phyloP scores from a whole-genome alignment of 805 yeast genomes.

The Sungouiella blattae region DNA sequence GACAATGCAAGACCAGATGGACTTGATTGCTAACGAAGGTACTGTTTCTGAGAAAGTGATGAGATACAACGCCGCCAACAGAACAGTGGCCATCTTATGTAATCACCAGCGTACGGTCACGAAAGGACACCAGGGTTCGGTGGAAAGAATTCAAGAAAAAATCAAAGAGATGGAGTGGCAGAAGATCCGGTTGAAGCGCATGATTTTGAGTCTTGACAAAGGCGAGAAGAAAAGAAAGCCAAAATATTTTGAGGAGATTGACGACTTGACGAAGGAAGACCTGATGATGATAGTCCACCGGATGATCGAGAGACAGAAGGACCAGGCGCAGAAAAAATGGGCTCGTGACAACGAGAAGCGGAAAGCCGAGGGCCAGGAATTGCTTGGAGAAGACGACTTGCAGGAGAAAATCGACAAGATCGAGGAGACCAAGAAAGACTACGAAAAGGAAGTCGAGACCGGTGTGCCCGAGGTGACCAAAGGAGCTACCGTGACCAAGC shows the following conservation, averaged over 20 bases:
- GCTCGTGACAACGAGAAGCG: slow-evolving; percentile 75
- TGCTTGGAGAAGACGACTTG: slow-evolving; percentile 52
- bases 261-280: slow-evolving; percentile 63
- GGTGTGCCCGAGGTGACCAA: slow-evolving; percentile 56
- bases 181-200: slow-evolving; percentile 66
- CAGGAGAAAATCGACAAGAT: slow-evolving; percentile 56
- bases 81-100: slow-evolving; percentile 93
- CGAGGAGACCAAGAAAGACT: slow-evolving; percentile 49
- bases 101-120: slow-evolving; percentile 94
- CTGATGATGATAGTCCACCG: slow-evolving; percentile 53
- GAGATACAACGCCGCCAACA: slow-evolving; percentile 88
- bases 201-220: slow-evolving; percentile 65
- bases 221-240: slow-evolving; percentile 47
- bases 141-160: slow-evolving; percentile 72
- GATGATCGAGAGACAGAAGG: slow-evolving; percentile 64
- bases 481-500: slow-evolving; percentile 59
- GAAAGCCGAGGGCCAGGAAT: slow-evolving; percentile 52
- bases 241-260: slow-evolving; percentile 63
- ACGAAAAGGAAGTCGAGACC: slow-evolving; percentile 53
- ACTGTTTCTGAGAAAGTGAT: slow-evolving; percentile 84
- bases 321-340: slow-evolving; percentile 61
- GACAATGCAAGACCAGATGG: slow-evolving; percentile 94
- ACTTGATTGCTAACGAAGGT: slow-evolving; percentile 79
- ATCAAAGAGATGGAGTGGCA: slow-evolving; percentile 84
- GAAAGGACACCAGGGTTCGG: slow-evolving; percentile 77